These are phyloP conservation scores for Cordyceps cicadae DNA, from an alignment of 2,329 filamentous ascomycete genomes.

Conservation along the genomic window DNA sequence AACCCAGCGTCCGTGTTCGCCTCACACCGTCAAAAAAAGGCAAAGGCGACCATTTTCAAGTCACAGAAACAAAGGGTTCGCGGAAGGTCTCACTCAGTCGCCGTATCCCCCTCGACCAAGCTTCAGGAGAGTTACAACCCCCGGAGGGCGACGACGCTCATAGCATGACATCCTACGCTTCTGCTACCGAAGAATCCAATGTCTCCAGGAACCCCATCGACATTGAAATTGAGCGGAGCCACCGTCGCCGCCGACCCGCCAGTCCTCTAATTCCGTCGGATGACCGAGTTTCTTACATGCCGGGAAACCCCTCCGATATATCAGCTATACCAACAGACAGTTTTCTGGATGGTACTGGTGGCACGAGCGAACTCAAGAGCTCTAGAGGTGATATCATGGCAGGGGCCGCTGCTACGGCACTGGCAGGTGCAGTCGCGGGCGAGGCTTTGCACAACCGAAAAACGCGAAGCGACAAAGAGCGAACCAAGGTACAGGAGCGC, in stretches of 20 bases:
- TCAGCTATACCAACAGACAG: slow-evolving; percentile 63
- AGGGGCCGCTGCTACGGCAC: slow-evolving; percentile 27
- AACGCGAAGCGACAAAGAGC: slow-evolving; percentile 36
- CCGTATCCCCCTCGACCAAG: slow-evolving; percentile 44
- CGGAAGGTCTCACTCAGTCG: slow-evolving; percentile 55
- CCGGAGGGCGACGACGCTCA: slow-evolving; percentile 51
- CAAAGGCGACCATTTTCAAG: slow-evolving; percentile 71
- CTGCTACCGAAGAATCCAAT: slow-evolving; percentile 71
- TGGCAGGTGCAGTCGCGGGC: not conserved
- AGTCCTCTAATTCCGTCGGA: slow-evolving; percentile 57
- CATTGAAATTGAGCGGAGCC: slow-evolving; percentile 69
- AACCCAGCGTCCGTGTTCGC: slow-evolving; percentile 71
- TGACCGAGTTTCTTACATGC: slow-evolving; percentile 46
- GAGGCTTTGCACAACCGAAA: slow-evolving; percentile 33
- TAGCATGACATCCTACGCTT: slow-evolving; percentile 67
- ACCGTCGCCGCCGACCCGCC: slow-evolving; percentile 51
- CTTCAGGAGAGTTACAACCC: slow-evolving; percentile 35
- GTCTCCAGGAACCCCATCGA: slow-evolving; percentile 72
- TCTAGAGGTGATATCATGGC: slow-evolving; percentile 30
- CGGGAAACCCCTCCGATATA: slow-evolving; percentile 70
- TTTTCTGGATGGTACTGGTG: slow-evolving; percentile 51
- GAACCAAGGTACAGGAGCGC: slow-evolving; percentile 31
- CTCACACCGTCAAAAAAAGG: slow-evolving; percentile 70
- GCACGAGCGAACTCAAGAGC: slow-evolving; percentile 34
- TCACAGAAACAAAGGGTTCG: slow-evolving; percentile 69